Base-by-base conservation (phyloP, 2,329 filamentous ascomycete species). In the Fusarium buxicola region DNA sequence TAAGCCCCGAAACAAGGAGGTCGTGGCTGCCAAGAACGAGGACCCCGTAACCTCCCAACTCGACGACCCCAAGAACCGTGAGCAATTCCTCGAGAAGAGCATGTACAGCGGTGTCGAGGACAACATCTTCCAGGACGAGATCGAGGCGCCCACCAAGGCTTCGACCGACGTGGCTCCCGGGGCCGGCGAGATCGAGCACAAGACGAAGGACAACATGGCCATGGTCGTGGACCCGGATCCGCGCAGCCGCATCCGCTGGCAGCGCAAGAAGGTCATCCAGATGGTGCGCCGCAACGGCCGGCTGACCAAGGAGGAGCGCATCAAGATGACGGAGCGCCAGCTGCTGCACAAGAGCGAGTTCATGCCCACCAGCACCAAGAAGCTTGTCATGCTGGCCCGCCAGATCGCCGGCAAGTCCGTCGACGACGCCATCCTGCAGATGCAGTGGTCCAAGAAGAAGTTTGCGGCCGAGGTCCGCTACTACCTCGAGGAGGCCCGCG, bases 381-480 rank as follows among this genome's bases (percentile, higher is more conserved):
- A 99, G 81, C 84, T 99, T 52, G 89, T 90, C 48, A 89, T 91
- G 70, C 80, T 99, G 45, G 89, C 94, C 21, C 87, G 90, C 52
- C 95, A 98, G 80, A 95, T 99, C 72, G 85, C 88, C 3, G 95
- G 95, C 66, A 98, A 97, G 85, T 89, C 89, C n/a, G 83, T 99
- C 60, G 92, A 96, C 55, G 94, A 99, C 31, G 95, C 95, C 12
- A 92, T 98, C 66, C 80, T 91, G 51, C 95, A 99, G 82, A 97
- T 99, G 92, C 87, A 89, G 53, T 98, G 94, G 81, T 94, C 90
- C 76, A 92, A 92, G 82, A 99, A 99, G 86, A 94, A 93, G 81
- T 91, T 90, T 63, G 92, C 94, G 7, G 82, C 86, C 66, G 92
- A 97, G 72, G 87, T 98, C 25, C 81, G 86, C 68, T 89, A 87